These are phyloP conservation scores for Amphirosellinia nigrospora DNA, from an alignment of 495 filamentous ascomycete genomes.

Conservation along the genomic window DNA sequence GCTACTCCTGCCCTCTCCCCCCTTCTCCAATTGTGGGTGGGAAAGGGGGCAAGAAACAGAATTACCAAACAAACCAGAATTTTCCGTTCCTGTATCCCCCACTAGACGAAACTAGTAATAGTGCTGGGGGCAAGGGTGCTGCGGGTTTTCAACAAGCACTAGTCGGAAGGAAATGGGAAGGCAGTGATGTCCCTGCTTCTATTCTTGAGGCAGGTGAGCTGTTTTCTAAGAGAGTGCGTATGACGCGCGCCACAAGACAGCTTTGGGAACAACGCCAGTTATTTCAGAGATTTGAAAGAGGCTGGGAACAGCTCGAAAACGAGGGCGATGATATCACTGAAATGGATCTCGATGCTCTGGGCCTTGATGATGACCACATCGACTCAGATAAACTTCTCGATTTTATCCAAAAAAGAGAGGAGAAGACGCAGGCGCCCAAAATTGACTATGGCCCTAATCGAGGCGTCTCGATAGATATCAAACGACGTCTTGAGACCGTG, in stretches of 20 bases:
- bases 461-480: conserved; percentile 56
- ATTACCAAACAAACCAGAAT: conserved; percentile 98
- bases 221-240: conserved; percentile 86
- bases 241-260: conserved; percentile 88
- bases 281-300: conserved; percentile 89
- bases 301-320: conserved; percentile 67
- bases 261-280: conserved; percentile 92
- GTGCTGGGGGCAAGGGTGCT: conserved; percentile 82
- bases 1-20: conserved; percentile 97
- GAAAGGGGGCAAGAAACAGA: conserved; percentile 97
- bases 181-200: conserved; percentile 86
- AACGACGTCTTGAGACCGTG: conserved; percentile 72
- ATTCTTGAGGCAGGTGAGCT: conserved; percentile 95
- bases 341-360: conserved; percentile 56
- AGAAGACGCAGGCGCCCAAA: conserved; percentile 38
- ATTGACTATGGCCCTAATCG: conserved; percentile 62
- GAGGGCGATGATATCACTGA: conserved; percentile 55
- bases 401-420: conserved; percentile 42
- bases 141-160: conserved; percentile 76
- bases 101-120: conserved; percentile 79
- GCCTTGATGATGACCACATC: conserved; percentile 51
- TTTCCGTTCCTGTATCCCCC: conserved; percentile 98
- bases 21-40: conserved; percentile 89
- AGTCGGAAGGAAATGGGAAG: conserved; percentile 84
- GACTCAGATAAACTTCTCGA: conserved; percentile 40